phyloP scores from a whole-genome alignment of 2,329 filamentous ascomycete species.

The Verticillium klebahnii region DNA sequence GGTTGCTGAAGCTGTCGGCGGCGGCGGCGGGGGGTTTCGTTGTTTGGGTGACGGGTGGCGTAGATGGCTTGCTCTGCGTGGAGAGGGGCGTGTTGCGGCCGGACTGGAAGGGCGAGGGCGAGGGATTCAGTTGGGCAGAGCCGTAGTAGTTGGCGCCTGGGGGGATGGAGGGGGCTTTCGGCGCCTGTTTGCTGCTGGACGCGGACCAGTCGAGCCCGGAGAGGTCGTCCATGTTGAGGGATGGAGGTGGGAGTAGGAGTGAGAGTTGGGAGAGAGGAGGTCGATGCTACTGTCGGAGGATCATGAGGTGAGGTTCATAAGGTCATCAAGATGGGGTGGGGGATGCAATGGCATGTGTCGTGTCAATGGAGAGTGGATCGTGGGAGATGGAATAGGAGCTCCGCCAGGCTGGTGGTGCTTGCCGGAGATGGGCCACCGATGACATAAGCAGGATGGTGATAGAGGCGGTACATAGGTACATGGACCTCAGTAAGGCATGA shows the following conservation, averaged over 20 bases:
- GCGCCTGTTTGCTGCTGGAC: conserved; percentile 25
- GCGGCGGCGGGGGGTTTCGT: conserved; percentile 40
- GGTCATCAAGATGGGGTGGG: conserved; percentile 7
- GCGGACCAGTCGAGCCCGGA: conserved; percentile 56
- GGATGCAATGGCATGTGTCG: conserved; percentile 1
- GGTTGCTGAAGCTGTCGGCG: conserved; percentile 72
- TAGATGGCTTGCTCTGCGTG: conserved; percentile 36
- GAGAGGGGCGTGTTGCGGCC: conserved; percentile 54
- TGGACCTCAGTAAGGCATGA: no score
- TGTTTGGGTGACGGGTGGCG: conserved; percentile 17
- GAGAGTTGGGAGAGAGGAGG: not conserved
- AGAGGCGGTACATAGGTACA: no score
- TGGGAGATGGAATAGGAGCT: not conserved
- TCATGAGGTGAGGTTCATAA: conserved; percentile 7
- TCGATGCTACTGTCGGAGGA: not conserved
- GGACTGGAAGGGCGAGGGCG: conserved; percentile 50
- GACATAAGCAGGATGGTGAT: not conserved
- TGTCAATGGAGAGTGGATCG: conserved; percentile 1
- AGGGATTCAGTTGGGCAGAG: conserved; percentile 51
- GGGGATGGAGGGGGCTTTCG: conserved; percentile 38
- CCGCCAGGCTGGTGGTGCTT: not conserved
- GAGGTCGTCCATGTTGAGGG: conserved; percentile 54
- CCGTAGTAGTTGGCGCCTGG: conserved; percentile 38
- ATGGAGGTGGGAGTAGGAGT: not conserved
- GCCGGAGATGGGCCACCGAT: not conserved